Base-by-base conservation (phyloP, 345 rosid species). In the Hibiscus mutabilis region DNA sequence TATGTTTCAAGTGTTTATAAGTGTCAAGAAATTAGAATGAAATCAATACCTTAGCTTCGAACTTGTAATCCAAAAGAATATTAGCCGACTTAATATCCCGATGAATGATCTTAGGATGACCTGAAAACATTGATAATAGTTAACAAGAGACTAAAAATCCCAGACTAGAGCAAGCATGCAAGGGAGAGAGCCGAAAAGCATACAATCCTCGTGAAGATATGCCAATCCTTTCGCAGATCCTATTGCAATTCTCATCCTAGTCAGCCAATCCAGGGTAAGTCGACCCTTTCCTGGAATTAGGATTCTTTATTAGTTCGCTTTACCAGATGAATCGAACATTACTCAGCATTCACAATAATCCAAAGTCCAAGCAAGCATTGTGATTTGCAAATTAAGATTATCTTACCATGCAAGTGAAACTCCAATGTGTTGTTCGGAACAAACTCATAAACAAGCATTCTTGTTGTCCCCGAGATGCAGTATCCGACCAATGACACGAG, bases 131-230 rank as follows among this genome's bases (percentile, higher is more conserved):
- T 10, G 61, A 16, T 29, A 33, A 40, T 19, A 11, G 2, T 13
- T 49, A 33, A 11, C 1, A 68, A 2, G 21, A 13, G 18, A 69
- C 16, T 11, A 33, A 6, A 40, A 27, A 69, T 35, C 24, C 63
- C 14, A 44, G 27, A 55, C 19, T 35, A 31, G 14, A 27, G 44
- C 7, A 31, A 62, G 19, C 16, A 16, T 21, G 40, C 15, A 21
- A 33, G 35, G 27, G 53, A 66, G 63, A 7, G 62, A 27, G 53
- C 29, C 3, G 18, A 31, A 44, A 24, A 47, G 31, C 93, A 74
- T 86, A 95, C 99, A 95, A 76, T 91, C 99, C 84, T 95, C 99
- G 56, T 95, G 99, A 66, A 95, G 81, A 79, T 91, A 95, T 51
- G 96, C 97, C 75, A 95, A 91, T 44, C 99, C 99, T 74, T 84